A percentile compares a stretch with the other conserved stretches of the same genome.
Evolutionary conservation across 2,329 filamentous ascomycete genomes (phyloP).

Genomic region (Microcyclosporella mali): DNA sequence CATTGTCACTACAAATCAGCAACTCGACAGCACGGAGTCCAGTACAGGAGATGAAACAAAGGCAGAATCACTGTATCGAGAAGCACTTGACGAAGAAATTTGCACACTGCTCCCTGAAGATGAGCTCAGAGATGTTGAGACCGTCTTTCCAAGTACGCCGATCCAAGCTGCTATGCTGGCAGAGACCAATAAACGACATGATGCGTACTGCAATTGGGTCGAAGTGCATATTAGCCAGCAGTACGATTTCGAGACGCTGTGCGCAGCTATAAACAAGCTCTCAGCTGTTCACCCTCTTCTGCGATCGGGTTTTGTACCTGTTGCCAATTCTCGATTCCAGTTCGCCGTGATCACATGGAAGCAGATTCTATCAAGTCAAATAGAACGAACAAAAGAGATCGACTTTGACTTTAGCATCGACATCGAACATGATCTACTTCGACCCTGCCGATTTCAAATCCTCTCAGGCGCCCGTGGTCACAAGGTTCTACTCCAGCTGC

Average conservation of each 20-base stretch:
- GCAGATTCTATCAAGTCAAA: slow-evolving; percentile 29
- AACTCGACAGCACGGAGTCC: too few species aligned
- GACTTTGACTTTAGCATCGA: slow-evolving; percentile 15
- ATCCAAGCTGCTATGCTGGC: slow-evolving; percentile 75
- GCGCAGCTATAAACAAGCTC: slow-evolving; percentile 46
- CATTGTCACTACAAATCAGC: not conserved
- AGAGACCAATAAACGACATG: slow-evolving; percentile 57
- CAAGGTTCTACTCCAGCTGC: slow-evolving; percentile 53
- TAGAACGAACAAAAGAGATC: slow-evolving; percentile 24
- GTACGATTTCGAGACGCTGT: slow-evolving; percentile 10
- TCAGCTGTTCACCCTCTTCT: slow-evolving; percentile 58
- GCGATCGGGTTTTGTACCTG: slow-evolving; percentile 64
- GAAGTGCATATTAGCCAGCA: slow-evolving; percentile 51
- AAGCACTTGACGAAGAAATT: slow-evolving; percentile 5
- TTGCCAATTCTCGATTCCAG: slow-evolving; percentile 38
- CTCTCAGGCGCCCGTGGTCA: slow-evolving; percentile 16
- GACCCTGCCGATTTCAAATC: slow-evolving; percentile 60
- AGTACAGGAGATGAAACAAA: too few species aligned
- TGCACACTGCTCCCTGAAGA: not conserved
- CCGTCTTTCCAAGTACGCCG: slow-evolving; percentile 58
- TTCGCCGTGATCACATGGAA: slow-evolving; percentile 63
- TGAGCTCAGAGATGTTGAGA: slow-evolving; percentile 23
- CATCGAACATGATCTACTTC: slow-evolving; percentile 40
- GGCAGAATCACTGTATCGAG: slow-evolving; percentile 7
- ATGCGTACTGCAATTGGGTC: slow-evolving; percentile 72